Evolutionary conservation across 2,329 filamentous ascomycete genomes (phyloP), one percentile per base, ranked within the genome.

Genomic region (Verticillium nubilum): DNA sequence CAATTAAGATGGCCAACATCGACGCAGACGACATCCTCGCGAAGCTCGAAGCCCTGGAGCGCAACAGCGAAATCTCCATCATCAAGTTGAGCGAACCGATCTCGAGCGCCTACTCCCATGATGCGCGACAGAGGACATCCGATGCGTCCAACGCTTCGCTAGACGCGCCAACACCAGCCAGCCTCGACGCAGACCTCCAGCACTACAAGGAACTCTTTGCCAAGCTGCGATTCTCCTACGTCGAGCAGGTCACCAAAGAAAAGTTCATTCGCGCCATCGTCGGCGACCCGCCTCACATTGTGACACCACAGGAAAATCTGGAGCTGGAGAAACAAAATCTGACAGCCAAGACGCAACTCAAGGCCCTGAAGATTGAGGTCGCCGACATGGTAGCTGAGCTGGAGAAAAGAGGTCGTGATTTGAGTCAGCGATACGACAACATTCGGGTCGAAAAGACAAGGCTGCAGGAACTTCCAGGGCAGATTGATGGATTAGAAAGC

Each of bases 191-290:
- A 28, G 94, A 98, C 73, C 81, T 98, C 28, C 80, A 83, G 29
- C 93, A 98, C 74, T 97, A 98, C 78, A 92, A 91, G 76, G 93
- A 97, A 75, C 85, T 98, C 23, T 99, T 98, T 75, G 89, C 92
- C 50, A 98, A 99, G 77, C 83, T 98, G 42, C 91, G 94, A 67
- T 98, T 98, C 79, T 96, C 91, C 64, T 98, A 98, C 75, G 90
- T 97, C 67, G 95, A 99, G 76, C 95, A 98, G 79, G 92, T 98
- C 63, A 98, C 94, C 52, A 99, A 98, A 76, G 95, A 99, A 73
- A 96, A 97, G 70, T 98, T 97, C 74, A 88, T 99, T 58, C 91
- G 92, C 66, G 88, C 91, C 64, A 96, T 98, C 67, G 92, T 96
- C 17, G 92, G 91, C 63, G 91, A 97, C 63, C 92, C 93, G 55